Conservation (phyloP, 106 monocot genomes). For the Xerophyta viscosa region DNA sequence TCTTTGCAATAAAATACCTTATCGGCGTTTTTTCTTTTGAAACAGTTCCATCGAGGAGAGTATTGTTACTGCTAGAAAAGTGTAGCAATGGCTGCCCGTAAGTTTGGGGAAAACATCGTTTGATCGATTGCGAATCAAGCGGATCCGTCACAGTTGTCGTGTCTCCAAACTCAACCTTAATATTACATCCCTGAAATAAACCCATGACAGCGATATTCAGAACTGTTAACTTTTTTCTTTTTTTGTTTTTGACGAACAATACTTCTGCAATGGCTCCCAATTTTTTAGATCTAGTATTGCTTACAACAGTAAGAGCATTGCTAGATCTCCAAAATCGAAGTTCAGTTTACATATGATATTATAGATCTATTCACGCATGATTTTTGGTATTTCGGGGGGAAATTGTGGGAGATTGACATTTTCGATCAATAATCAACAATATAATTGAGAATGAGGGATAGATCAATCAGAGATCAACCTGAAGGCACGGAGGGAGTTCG, state of each 20-base stretch:
- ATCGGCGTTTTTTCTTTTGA: constrained; percentile 20
- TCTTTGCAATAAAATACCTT: constrained; percentile 8
- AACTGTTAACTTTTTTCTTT: too few relatives aligned
- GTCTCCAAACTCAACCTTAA: constrained; percentile 22
- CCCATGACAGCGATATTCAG: too few relatives aligned
- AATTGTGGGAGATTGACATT: too few relatives aligned
- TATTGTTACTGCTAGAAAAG: constrained; percentile 6
- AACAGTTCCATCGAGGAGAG: neutral
- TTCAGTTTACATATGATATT: too few relatives aligned
- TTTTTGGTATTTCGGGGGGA: too few relatives aligned
- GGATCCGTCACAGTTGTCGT: constrained; percentile 26
- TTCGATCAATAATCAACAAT: neutral
- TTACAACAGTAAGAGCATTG: too few relatives aligned
- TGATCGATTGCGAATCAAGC: constrained; percentile 32
- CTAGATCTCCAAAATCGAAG: too few relatives aligned
- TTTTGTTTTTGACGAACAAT: neutral
- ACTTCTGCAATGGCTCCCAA: neutral
- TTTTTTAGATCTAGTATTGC: too few relatives aligned
- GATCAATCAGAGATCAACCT: constrained; percentile 13
- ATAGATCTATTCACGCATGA: too few relatives aligned
- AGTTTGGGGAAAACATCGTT: constrained; percentile 31
- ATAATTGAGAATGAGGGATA: neutral
- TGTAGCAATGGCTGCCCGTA: constrained; percentile 40
- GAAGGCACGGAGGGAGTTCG: constrained; percentile 31
- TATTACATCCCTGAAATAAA: neutral